These are phyloP conservation scores for Apiotrichum siamense DNA, from an alignment of 1,284 basidiomycete genomes.

Conservation along the genomic window DNA sequence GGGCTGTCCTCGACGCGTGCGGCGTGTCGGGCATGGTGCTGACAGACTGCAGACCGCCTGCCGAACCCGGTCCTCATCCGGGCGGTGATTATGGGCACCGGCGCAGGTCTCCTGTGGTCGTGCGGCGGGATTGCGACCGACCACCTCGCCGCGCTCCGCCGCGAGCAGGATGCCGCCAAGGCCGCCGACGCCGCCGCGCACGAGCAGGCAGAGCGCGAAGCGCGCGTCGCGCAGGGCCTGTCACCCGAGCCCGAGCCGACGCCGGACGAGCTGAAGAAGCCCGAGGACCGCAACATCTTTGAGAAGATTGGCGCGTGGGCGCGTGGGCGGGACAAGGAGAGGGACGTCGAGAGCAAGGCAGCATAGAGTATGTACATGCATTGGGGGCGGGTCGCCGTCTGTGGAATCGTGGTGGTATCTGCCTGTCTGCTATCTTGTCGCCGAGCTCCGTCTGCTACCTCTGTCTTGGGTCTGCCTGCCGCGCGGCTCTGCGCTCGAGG, in stretches of 20 bases:
- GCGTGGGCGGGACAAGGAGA: neutral
- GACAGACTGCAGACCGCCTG: constrained; percentile 30
- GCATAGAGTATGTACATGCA: no score
- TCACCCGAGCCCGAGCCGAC: neutral
- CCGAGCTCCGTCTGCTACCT: no score
- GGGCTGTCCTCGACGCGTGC: neutral
- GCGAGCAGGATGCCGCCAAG: constrained; percentile 11
- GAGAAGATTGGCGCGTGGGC: neutral
- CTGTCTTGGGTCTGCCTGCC: no score
- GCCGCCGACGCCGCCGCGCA: constrained; percentile 6
- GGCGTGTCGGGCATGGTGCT: no score
- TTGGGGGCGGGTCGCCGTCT: no score
- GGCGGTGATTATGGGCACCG: constrained; percentile 30
- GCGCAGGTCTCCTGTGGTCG: constrained; percentile 32
- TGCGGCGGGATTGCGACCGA: constrained; percentile 33
- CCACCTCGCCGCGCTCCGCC: constrained; percentile 21
- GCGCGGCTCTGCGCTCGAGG: no score
- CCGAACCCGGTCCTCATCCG: constrained; percentile 35
- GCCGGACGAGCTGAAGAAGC: neutral
- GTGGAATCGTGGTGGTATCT: no score
- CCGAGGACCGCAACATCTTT: neutral
- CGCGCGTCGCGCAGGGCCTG: neutral
- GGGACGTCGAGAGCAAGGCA: neutral
- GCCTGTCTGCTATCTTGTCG: no score
- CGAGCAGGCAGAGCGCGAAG: neutral